Percentiles rank a stretch among this genome's conserved stretches.
Evolutionary conservation across 202 grass and related monocot species (phyloP).

Genomic region (Eragrostis tef): DNA sequence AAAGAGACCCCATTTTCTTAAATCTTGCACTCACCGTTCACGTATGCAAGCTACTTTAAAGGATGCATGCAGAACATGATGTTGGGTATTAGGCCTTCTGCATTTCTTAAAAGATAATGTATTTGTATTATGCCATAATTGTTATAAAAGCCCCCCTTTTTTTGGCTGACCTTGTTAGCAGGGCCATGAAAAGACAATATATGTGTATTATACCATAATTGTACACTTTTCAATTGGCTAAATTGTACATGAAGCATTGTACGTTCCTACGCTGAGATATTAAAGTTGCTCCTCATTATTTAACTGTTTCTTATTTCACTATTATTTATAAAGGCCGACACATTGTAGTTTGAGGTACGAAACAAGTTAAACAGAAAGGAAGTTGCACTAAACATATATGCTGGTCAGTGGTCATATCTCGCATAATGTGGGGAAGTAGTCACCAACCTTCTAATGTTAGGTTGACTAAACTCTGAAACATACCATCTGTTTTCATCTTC

Average conservation of each 20-base stretch:
- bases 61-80: neutral
- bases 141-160: neutral
- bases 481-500: neutral
- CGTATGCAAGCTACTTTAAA: neutral
- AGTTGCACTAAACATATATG: neutral
- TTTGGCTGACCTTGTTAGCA: neutral
- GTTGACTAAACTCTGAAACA: neutral
- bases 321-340: neutral
- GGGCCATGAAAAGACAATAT: neutral
- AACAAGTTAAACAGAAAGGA: neutral
- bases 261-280: neutral
- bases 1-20: neutral
- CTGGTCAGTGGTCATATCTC: neutral
- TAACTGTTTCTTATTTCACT: neutral
- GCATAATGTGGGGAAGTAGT: neutral
- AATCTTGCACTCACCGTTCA: neutral
- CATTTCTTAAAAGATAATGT: neutral
- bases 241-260: neutral
- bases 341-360: neutral
- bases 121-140: neutral
- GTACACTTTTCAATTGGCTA: conserved; percentile 2
- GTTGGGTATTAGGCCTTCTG: neutral
- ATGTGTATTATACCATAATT: too few species aligned
- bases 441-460: neutral
- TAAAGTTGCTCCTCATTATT: neutral